phyloP scores from a whole-genome alignment of 2,329 filamentous ascomycete species.

The Parastagonospora avenae region DNA sequence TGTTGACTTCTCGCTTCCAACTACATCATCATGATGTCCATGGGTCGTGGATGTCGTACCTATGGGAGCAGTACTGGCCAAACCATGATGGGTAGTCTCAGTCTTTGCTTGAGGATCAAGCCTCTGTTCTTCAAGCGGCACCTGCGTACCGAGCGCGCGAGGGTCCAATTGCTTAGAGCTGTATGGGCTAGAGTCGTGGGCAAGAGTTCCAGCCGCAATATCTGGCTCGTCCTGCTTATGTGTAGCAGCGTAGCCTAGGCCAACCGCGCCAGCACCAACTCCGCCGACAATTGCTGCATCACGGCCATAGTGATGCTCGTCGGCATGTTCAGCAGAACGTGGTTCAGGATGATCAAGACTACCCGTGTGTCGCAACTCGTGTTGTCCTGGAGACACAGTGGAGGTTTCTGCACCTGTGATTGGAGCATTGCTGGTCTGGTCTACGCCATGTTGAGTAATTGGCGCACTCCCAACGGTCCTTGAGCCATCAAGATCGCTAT shows the following conservation, averaged over 20 bases:
- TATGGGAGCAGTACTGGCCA: conserved; percentile 10
- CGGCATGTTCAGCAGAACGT: conserved; percentile 7
- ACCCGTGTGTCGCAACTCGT: conserved; percentile 19
- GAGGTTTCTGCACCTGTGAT: background rate
- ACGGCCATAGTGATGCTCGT: conserved; percentile 31
- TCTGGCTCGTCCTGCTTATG: background rate
- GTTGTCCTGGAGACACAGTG: background rate
- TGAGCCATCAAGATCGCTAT: conserved; percentile 1
- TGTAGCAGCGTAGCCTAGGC: conserved; percentile 6
- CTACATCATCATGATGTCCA: background rate
- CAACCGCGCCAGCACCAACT: conserved; percentile 5
- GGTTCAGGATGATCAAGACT: conserved; percentile 12
- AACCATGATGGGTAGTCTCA: conserved; percentile 8
- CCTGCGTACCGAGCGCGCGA: conserved; percentile 25
- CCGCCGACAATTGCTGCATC: conserved; percentile 26
- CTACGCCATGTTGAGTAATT: background rate
- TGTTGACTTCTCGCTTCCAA: background rate
- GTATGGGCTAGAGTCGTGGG: conserved; percentile 17
- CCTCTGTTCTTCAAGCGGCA: conserved; percentile 21
- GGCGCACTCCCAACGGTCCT: background rate
- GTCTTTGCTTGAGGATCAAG: conserved; percentile 22
- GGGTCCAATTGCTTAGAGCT: conserved; percentile 33
- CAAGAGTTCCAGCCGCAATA: background rate
- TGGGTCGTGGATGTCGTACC: conserved; percentile 3
- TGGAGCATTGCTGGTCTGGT: background rate